A percentile compares a stretch with the other conserved stretches of the same genome.
phyloP scores from a whole-genome alignment of 2,329 filamentous ascomycete species.

The Tricladium varicosporioides region DNA sequence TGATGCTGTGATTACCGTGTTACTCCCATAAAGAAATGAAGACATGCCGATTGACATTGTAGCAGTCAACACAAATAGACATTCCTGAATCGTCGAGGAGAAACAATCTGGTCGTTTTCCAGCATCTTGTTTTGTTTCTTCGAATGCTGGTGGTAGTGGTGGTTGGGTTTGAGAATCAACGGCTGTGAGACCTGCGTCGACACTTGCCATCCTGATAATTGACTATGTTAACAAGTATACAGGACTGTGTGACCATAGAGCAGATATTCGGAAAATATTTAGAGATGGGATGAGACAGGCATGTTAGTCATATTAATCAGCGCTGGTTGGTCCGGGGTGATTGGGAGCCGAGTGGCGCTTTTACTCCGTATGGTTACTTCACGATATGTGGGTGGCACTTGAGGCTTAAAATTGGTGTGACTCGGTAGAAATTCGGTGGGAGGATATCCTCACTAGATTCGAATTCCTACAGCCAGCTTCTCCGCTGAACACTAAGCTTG shows the following conservation, averaged over 20 bases:
- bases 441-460: not conserved
- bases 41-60: constrained; percentile 65
- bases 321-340: no score
- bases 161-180: not conserved
- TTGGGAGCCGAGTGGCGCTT: no score
- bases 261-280: no score
- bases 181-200: not conserved
- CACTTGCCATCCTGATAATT: constrained; percentile 1
- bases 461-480: constrained; percentile 19
- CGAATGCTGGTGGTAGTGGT: not conserved
- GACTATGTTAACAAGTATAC: not conserved
- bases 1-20: constrained; percentile 60
- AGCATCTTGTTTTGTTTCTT: not conserved
- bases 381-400: not conserved
- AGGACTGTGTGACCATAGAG: not conserved
- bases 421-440: no score
- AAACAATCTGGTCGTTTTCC: constrained; percentile 55
- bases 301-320: no score
- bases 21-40: constrained; percentile 56
- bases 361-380: no score
- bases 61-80: constrained; percentile 62
- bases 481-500: constrained; percentile 22
- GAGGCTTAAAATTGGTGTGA: not conserved
- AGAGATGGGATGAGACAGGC: no score
- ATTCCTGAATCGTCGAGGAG: constrained; percentile 59